phyloP scores from a whole-genome alignment of 2,329 filamentous ascomycete genomes.

The Lizonia empirigonia region DNA sequence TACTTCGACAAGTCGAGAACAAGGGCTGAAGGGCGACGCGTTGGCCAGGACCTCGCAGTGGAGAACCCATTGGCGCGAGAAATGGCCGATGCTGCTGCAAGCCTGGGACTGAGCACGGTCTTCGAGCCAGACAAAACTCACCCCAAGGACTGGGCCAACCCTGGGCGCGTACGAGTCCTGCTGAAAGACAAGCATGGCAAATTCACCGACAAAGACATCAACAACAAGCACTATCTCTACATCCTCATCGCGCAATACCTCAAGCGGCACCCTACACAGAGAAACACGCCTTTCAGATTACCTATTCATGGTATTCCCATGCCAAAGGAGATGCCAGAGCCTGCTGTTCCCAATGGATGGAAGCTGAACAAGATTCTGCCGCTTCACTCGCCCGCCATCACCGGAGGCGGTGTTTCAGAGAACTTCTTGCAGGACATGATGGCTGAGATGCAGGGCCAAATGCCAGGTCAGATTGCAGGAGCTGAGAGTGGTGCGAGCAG shows the following conservation, averaged over 20 bases:
- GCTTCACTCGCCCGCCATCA: constrained; percentile 85
- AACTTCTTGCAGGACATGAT: constrained; percentile 97
- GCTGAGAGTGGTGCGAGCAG: constrained; percentile 30
- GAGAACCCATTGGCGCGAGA: constrained; percentile 85
- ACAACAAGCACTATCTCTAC: constrained; percentile 88
- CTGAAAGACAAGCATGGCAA: constrained; percentile 68
- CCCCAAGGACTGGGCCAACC: constrained; percentile 97
- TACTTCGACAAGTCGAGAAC: constrained; percentile 86
- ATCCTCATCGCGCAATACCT: constrained; percentile 79
- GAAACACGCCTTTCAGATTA: constrained; percentile 71
- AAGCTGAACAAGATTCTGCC: constrained; percentile 86
- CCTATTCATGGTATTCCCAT: constrained; percentile 74
- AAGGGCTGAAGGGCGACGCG: constrained; percentile 80
- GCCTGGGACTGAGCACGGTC: constrained; percentile 71
- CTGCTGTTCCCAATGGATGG: constrained; percentile 78
- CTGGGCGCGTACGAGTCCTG: constrained; percentile 82
- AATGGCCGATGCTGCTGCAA: constrained; percentile 76
- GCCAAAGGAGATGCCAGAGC: constrained; percentile 70
- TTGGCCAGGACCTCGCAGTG: constrained; percentile 73
- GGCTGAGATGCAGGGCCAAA: constrained; percentile 83
- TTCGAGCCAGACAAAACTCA: constrained; percentile 92
- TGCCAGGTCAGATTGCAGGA: constrained; percentile 60
- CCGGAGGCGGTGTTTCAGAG: constrained; percentile 90
- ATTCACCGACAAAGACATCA: constrained; percentile 58
- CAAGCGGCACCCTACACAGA: constrained; percentile 75